Percentiles rank a stretch among this genome's conserved stretches.
Conservation (phyloP, 1,139 yeast genomes). For the Wickerhamiella pararugosa region DNA sequence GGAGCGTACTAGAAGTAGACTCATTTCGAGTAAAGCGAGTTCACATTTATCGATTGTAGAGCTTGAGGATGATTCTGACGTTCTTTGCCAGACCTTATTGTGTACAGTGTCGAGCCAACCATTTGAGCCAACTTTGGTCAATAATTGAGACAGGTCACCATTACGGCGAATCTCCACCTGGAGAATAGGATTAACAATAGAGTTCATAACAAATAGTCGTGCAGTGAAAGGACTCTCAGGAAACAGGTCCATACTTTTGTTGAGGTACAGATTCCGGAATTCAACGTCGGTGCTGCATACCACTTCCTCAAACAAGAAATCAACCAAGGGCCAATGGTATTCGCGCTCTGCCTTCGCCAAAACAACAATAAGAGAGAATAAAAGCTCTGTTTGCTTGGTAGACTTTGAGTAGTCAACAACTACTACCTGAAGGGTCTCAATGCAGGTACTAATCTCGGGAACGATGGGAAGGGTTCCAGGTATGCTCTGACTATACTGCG, state of each 20-base stretch:
- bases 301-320: constrained; percentile 42
- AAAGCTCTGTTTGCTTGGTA: constrained; percentile 21
- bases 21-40: constrained; percentile 64
- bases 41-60: constrained; percentile 51
- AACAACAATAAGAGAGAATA: constrained; percentile 38
- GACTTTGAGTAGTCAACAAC: constrained; percentile 35
- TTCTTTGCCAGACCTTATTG: constrained; percentile 57
- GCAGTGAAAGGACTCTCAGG: constrained; percentile 30
- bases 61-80: constrained; percentile 25
- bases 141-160: constrained; percentile 38
- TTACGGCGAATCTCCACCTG: constrained; percentile 42
- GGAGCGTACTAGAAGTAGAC: constrained; percentile 60
- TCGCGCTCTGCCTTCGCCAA: constrained; percentile 29
- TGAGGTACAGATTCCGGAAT: constrained; percentile 37
- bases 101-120: constrained; percentile 52
- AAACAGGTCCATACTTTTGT: constrained; percentile 37
- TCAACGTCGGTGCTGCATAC: constrained; percentile 37
- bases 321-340: constrained; percentile 37
- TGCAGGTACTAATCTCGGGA: constrained; percentile 61
- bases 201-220: constrained; percentile 46
- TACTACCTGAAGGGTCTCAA: constrained; percentile 42
- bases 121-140: constrained; percentile 22
- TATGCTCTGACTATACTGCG: too few relatives aligned
- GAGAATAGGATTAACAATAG: constrained; percentile 51
- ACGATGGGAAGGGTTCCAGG: constrained; percentile 34